Evolutionary conservation across 805 yeast species (phyloP).

Genomic region (Kluyveromyces wickerhamii): DNA sequence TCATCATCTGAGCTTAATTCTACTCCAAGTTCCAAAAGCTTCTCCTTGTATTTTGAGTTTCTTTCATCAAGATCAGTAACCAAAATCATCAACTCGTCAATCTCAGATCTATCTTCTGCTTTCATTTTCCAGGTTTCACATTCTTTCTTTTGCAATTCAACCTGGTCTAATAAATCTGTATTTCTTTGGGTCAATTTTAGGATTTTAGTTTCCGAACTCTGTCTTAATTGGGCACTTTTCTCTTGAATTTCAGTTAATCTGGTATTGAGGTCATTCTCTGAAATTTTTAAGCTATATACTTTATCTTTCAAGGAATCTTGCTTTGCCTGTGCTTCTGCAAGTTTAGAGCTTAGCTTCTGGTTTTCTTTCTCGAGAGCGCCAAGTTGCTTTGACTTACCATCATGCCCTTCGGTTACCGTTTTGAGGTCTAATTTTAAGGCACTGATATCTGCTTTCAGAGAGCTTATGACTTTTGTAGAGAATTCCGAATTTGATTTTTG

Average conservation of each 20-base stretch:
- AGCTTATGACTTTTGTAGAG: too few species aligned
- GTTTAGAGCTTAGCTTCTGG: too few species aligned
- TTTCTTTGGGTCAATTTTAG: slow-evolving; percentile 6
- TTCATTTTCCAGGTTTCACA: slow-evolving; percentile 8
- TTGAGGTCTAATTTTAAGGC: too few species aligned
- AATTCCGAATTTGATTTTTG: too few species aligned
- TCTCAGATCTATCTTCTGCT: slow-evolving; percentile 17
- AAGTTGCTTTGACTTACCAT: too few species aligned
- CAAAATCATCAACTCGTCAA: slow-evolving; percentile 67
- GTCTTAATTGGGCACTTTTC: slow-evolving; percentile 1
- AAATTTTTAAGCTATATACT: not conserved
- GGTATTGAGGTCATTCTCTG: not conserved
- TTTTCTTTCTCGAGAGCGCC: too few species aligned
- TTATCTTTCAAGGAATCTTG: too few species aligned
- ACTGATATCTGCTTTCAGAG: too few species aligned
- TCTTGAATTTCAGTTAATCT: not conserved
- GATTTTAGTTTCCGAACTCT: slow-evolving; percentile 7
- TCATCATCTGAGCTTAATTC: slow-evolving; percentile 67
- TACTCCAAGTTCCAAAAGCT: slow-evolving; percentile 45
- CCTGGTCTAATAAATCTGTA: not conserved
- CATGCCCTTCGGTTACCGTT: too few species aligned
- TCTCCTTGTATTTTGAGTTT: slow-evolving; percentile 47
- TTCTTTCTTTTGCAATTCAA: slow-evolving; percentile 7
- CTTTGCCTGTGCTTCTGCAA: too few species aligned
- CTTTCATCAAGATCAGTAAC: slow-evolving; percentile 72